Base-by-base conservation (phyloP, 2,329 filamentous ascomycete species). In the Colletotrichum melonis region DNA sequence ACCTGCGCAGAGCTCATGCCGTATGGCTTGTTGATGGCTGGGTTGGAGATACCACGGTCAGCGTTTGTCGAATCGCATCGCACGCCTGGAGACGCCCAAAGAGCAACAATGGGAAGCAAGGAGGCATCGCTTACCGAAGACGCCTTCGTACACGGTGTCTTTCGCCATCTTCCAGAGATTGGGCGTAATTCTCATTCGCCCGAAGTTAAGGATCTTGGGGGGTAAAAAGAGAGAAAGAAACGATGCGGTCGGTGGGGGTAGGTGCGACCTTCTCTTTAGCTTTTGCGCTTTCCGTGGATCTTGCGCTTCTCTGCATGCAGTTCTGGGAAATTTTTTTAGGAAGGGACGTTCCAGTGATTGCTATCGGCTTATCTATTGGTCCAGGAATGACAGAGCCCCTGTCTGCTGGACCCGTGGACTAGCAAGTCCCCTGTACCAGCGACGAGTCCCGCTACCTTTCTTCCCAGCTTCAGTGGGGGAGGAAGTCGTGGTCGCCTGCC, bases 11-110 rank as follows among this genome's bases (percentile, higher is more conserved):
- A 98, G 81, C 93, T 95, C 79, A 96, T 90, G 78, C 92, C 93
- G 79, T 92, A 88, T 32, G 97, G 97, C 85, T 99, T 99, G 86
- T 98, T 95, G 83, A 99, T 93, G 82, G 94, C 96, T 98, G 77
- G 14, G 38, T 28, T 28, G 63, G 32, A 52, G 38, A 26, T 14
- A 19, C 16, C 42, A 52, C 5, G 64, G 62, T 74, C 26, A 67
- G 71, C 67, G 26, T 22, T 49, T 32, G 60, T 7, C 19, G 24
- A 5, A 30, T 57, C 56, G 55, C 52, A 38, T 68, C 32, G 63
- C 69, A 58, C 69, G 68, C 57, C 35, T 52, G 9, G 32, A 19
- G 30, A 30, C 67, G 55, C 42, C 42, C 32, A 54, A 59, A n/a
- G 46, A 24, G 46, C 52, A 60, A 42, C n/a, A 7, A 24, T 62